These are phyloP conservation scores for Dimargaris cristalligena DNA, from an alignment of 192 early-diverging fungal species.

Conservation along the genomic window DNA sequence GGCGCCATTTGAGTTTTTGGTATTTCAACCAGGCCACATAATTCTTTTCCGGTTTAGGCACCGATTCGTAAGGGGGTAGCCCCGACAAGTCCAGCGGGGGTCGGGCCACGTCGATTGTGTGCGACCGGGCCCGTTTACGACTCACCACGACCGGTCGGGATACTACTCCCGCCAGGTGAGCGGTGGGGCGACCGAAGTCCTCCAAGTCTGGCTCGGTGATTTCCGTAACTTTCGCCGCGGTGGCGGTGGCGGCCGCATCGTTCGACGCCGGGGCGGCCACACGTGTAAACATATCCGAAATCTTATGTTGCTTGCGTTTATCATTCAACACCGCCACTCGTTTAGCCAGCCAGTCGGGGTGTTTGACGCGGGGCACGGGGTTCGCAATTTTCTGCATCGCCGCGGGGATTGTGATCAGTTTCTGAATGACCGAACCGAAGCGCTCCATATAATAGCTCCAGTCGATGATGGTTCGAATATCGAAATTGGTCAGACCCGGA, in stretches of 20 bases:
- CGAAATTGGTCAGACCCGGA: constrained; percentile 45
- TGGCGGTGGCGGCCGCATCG: constrained; percentile 11
- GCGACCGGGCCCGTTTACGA: constrained; percentile 6
- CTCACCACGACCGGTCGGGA: background rate
- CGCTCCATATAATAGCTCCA: constrained; percentile 97
- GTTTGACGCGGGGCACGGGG: constrained; percentile 78
- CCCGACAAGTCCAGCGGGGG: constrained; percentile 2
- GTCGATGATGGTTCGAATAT: constrained; percentile 85
- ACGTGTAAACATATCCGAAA: constrained; percentile 66
- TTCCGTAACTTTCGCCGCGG: constrained; percentile 11
- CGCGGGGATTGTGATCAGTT: constrained; percentile 95
- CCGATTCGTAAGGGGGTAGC: constrained; percentile 24
- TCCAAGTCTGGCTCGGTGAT: background rate
- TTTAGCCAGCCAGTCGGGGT: constrained; percentile 90
- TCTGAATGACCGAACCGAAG: constrained; percentile 88
- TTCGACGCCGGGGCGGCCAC: background rate
- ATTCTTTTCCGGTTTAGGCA: constrained; percentile 47
- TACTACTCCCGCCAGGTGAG: background rate
- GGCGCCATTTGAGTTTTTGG: constrained; percentile 62
- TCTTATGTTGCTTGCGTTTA: constrained; percentile 61
- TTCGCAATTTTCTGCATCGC: constrained; percentile 90
- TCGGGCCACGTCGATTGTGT: constrained; percentile 11
- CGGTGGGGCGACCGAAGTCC: constrained; percentile 5
- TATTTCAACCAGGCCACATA: constrained; percentile 59
- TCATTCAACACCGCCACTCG: constrained; percentile 59